Evolutionary conservation across 177 flowering plant genomes (phyloP), one percentile per base, ranked within the genome.

Genomic region (Vitis hybrid): DNA sequence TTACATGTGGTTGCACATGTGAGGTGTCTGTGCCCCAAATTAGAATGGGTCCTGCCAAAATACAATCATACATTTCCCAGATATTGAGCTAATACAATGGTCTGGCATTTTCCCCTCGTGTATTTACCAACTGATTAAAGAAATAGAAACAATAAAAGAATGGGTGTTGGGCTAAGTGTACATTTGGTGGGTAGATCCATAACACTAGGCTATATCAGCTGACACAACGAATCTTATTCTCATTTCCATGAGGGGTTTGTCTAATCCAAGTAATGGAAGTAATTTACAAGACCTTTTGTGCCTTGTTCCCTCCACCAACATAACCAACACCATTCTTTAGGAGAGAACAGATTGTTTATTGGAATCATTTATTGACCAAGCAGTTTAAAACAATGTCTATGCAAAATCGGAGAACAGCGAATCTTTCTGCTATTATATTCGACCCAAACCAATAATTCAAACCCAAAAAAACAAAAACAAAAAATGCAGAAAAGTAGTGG

Each of bases 141-240:
- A 80, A 59, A 50, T 82, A 75, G 78, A 84, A 72, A 82, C 82
- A 51, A 83, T 84, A 78, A 84, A 84, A 81, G 80, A 77, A 70
- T 73, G 82, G 65, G 83, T 80, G 20, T 80, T 82, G 1, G 82
- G 80, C 16, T 83, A 84, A 10, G 70, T 80, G 16, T 53, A 53
- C 16, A 14, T 15, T 53, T 1, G 15, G n/a, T 53, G 15, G 56
- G 56, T 14, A 14, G 15, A 16, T 14, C 16, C 16, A 16, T 14
- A 53, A 53, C 16, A 4, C 56, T 53, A 14, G 63, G 31, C 58
- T 56, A 7, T 50, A 56, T 59, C 48, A 54, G 62, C 29, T 55
- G 68, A 63, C 73, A 71, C 2, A 26, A 71, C 31, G 73, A 71
- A 71, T 71, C 68, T 71, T 64, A 22, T 65, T 20, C 72, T 61